Conservation (phyloP, 768 basidiomycete genomes). For the Mycena pura region DNA sequence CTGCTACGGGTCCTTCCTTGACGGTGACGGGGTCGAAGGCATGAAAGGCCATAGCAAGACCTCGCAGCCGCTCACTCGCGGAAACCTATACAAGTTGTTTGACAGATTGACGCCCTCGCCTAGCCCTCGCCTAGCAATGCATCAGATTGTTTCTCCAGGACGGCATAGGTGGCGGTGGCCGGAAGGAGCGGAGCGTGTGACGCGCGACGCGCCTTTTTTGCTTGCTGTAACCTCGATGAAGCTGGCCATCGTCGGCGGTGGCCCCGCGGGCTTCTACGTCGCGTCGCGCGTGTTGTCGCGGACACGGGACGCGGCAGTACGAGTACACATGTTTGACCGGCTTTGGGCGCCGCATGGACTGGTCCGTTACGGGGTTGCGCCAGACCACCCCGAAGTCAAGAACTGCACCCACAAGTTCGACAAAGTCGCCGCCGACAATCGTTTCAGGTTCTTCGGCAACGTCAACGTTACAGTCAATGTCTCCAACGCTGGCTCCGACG, state of each 20-base stretch:
- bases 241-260: constrained; percentile 90
- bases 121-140: no score
- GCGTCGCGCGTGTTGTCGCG: constrained; percentile 83
- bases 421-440: constrained; percentile 73
- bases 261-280: constrained; percentile 96
- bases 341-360: constrained; percentile 95
- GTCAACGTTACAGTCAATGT: constrained; percentile 59
- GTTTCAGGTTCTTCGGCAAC: constrained; percentile 93
- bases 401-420: constrained; percentile 98
- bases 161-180: background rate
- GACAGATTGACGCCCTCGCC: no score
- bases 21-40: constrained; percentile 9
- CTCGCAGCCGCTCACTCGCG: background rate
- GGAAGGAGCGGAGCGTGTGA: no score
- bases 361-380: constrained; percentile 95
- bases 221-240: constrained; percentile 58
- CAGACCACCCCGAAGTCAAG: constrained; percentile 99
- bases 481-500: constrained; percentile 55
- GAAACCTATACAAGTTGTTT: background rate
- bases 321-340: constrained; percentile 89
- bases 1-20: constrained; percentile 13
- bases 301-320: constrained; percentile 49
- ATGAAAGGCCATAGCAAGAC: constrained; percentile 13
- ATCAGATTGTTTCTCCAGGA: no score
- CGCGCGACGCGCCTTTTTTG: no score